Evolutionary conservation across 2,329 filamentous ascomycete genomes (phyloP), one percentile per base, ranked within the genome.

Genomic region (Fusarium torreyae): DNA sequence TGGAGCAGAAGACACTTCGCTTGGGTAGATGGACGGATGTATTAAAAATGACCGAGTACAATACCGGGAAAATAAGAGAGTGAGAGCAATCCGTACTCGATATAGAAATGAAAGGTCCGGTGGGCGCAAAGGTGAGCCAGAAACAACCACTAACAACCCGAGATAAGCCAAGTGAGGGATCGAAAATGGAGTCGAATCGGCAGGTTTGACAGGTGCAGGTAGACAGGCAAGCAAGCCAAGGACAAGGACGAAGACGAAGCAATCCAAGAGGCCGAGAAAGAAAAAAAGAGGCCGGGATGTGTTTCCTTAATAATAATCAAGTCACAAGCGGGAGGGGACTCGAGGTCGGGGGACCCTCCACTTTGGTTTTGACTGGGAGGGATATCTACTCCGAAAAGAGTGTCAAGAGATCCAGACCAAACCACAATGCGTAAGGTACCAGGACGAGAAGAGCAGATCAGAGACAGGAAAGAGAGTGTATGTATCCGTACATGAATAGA

Each of bases 281-380:
- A 50, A 44, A 7, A 57, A 57, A 57, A 53, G 46, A 57, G 24
- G 55, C 63, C 54, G 63, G 67, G 67, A 69, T 69, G 63, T 28
- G 66, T 66, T 65, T 62, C 61, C 66, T 69, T 69, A 69, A 66
- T 69, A 69, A 69, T 66, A 52, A 63, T 56, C 43, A 46, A 62
- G 57, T 56, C 51, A 44, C 31, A 63, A 42, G 52, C 26, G 51
- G 44, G 36, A 63, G 39, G 46, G 63, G 42, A 65, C 45, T 51
- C 20, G 40, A 57, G 31, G 45, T 34, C 44, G 45, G 49, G 46
- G 44, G 43, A 56, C 45, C 66, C 66, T 69, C 66, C 57, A 58
- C 39, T 66, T 68, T 44, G 43, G 33, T 43, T 48, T 38, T 39
- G 54, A 36, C 54, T 51, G 38, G 45, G 50, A 69, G 60, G 66